Evolutionary conservation across 371 early-diverging fungal genomes (phyloP), one percentile per base, ranked within the genome.

Genomic region (Actinomucor elegans): DNA sequence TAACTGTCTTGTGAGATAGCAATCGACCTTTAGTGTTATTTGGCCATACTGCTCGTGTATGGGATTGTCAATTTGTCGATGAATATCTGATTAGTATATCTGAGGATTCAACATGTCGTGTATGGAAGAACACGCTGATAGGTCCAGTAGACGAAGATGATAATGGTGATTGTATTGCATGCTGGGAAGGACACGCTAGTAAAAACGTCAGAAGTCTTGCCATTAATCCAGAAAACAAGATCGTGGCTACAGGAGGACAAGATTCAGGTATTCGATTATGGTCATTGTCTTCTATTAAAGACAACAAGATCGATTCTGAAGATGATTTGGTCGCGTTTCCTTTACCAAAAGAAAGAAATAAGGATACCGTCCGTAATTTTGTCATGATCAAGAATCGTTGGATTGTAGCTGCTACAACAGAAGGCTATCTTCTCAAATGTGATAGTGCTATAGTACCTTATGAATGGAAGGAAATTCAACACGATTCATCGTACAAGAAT

Each of bases 181-280:
- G 82, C 48, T 89, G 88, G 86, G 86, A 88, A 64, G 87, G 87
- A 0, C 94, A 92, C 69, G 73, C 75, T 34, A 84, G 85, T n/a
- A 92, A 91, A 64, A 90, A 90, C 46, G 84, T 90, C 0, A 93
- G 94, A 94, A 76, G 90, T 23, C 71, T 90, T 27, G 92, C 90
- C 1, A 66, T 88, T 0, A 77, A 78, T 36, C 83, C 83, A 0
- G 63, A 63, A 5, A 57, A 71, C 21, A 61, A 63, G 5, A 59
- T 79, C 33, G 80, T 88, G 5, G 91, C 86, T 2, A 86, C 90
- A 1, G 94, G 92, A 8, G 92, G 92, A 2, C 87, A 86, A 28
- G 92, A 93, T 57, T 83, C 88, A 0, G 92, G 90, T 3, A 75
- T 93, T 35, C 83, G 87, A 4, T 59, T 90, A 1, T 92, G 91